Evolutionary conservation across 805 yeast species (phyloP).

Genomic region (Dipodascus geniculatus): DNA sequence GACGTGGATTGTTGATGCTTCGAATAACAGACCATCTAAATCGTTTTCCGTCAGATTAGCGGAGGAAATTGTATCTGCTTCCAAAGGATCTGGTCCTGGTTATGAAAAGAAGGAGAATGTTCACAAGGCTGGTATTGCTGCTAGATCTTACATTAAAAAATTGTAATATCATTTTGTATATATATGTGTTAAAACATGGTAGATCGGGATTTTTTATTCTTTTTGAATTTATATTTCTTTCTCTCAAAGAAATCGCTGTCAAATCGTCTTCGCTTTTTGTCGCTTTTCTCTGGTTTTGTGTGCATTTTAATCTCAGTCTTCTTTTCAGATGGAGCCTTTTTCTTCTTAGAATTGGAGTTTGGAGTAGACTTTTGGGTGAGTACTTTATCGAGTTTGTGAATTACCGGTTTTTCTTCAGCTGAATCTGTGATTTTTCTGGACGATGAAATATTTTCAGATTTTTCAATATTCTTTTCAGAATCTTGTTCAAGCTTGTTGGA

Average conservation of each 20-base stretch:
- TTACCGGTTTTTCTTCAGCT: no score
- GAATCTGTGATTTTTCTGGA: no score
- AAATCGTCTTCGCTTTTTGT: neutral
- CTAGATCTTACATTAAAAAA: conserved; percentile 64
- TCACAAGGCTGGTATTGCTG: conserved; percentile 80
- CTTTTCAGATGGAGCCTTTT: neutral
- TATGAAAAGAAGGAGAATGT: conserved; percentile 72
- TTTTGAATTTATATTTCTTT: neutral
- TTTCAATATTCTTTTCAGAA: neutral
- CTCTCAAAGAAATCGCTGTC: neutral
- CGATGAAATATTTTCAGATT: no score
- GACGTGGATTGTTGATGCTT: conserved; percentile 80
- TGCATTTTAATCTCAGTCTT: no score
- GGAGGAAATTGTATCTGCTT: conserved; percentile 75
- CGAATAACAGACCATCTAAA: conserved; percentile 63
- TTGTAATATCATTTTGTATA: conserved; percentile 12
- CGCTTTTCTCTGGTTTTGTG: neutral
- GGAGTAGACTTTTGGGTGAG: no score
- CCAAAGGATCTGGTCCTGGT: conserved; percentile 68
- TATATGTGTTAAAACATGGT: neutral
- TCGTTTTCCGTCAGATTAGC: conserved; percentile 82
- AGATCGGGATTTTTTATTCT: neutral
- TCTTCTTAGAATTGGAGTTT: neutral
- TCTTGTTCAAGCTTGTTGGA: neutral
- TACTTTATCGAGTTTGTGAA: no score